Evolutionary conservation across 805 yeast species (phyloP), one percentile per base, ranked within the genome.

Genomic region (Ogataea corticis): DNA sequence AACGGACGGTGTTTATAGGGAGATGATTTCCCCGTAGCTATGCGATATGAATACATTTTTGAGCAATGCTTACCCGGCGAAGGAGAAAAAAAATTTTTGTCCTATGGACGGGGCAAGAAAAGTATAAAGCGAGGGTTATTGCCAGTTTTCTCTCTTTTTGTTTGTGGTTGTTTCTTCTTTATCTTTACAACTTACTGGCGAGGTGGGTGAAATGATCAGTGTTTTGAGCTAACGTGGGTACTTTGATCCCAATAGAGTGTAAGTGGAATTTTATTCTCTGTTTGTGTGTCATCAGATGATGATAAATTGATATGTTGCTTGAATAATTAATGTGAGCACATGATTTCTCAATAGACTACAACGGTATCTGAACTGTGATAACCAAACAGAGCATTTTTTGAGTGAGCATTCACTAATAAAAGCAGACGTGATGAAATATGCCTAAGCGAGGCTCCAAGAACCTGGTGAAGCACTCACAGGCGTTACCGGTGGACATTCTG

Each of bases 401-500:
- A 12, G 12, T 15, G 14, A 13, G 7, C 5, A 13, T 6, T n/a
- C 5, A 35, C 29, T n/a, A 21, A 21, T 9, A 21, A 21, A 9
- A 6, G 5, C 9, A 21, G 25, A 21, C 9, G 25, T 21, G 25
- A 21, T 21, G 25, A 21, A 21, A 21, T 21, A 21, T 21, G 13
- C 35, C 47, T 11, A 38, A 42, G 28, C 41, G 36, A 18, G 41
- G 44, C 19, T 18, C 29, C 31, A 41, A 38, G 31, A n/a, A 45
- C 25, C 33, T 36, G 32, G 43, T 30, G 13, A 48, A 37, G 39
- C 50, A 51, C 33, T 33, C 39, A 15, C 44, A 45, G 27, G 77
- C 80, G 12, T 57, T 76, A 30, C 81, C 80, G 11, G 46, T 76
- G 16, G 66, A 52, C 27, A 44, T 52, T n/a, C 41, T 56, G 30